These are phyloP conservation scores for Carex parvula DNA, from an alignment of 176 grass and related monocot genomes.

Conservation along the genomic window DNA sequence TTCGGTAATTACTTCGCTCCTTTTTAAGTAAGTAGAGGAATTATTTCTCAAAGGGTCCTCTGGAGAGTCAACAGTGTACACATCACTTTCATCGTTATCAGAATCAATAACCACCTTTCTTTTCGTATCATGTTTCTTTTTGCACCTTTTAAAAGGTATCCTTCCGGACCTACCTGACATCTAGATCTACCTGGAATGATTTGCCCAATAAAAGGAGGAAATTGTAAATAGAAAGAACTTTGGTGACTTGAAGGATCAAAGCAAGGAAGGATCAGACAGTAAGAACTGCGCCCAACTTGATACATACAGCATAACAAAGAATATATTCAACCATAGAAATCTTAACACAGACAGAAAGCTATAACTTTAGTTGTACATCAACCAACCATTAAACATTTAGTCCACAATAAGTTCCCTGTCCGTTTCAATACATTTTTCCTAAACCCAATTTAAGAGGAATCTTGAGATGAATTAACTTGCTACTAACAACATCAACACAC, in stretches of 20 bases:
- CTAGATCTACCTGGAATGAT: not conserved
- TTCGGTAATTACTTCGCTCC: not conserved
- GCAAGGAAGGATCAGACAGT: not conserved
- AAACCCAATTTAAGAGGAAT: too few relatives aligned
- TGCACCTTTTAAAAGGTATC: not conserved
- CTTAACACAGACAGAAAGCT: too few relatives aligned
- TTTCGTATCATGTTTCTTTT: not conserved
- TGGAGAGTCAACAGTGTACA: conserved; percentile 32
- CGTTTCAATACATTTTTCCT: too few relatives aligned
- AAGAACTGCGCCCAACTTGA: too few relatives aligned
- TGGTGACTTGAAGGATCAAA: not conserved
- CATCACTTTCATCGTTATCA: conserved; percentile 23
- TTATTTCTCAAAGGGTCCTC: conserved; percentile 1
- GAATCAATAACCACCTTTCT: not conserved
- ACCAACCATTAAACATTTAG: too few relatives aligned
- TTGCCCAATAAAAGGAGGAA: not conserved
- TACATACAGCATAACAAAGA: too few relatives aligned
- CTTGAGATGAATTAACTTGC: too few relatives aligned
- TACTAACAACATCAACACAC: too few relatives aligned
- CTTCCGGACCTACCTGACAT: not conserved
- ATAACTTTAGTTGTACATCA: too few relatives aligned
- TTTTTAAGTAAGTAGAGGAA: conserved; percentile 13
- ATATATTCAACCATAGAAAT: too few relatives aligned
- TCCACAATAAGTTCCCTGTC: too few relatives aligned
- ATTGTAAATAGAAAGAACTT: not conserved